Base-by-base conservation (phyloP, 331 rosid genomes). In the Rosa hybrid region DNA sequence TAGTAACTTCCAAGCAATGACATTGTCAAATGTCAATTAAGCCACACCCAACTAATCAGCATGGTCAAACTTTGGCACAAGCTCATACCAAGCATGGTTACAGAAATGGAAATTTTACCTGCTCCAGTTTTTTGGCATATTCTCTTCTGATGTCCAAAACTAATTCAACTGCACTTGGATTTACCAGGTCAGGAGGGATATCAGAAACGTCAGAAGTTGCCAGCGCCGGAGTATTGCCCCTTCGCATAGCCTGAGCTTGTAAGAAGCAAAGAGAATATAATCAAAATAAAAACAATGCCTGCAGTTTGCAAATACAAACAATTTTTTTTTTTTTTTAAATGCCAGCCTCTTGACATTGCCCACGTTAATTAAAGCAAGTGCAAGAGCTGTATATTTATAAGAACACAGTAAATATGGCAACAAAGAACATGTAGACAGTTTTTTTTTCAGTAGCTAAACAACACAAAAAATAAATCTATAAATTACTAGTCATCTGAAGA, bases 41-140 rank as follows among this genome's bases (percentile, higher is more conserved):
- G 13, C 67, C 34, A 82, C 69, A 62, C 23, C 38, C 3, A 3
- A 53, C 46, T 18, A 56, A 41, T 18, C 39, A 44, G 54, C 25
- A 7, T 45, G 41, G 34, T 14, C 44, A 34, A 62, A 34, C n/a
- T 25, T 25, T 25, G 17, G 48, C 34, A 4, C 65, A 69, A 65
- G 7, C 44, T 64, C 60, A 65, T 5, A 41, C 74, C 23, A 68
- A 44, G 62, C 13, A 54, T 34, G 14, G 9, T 46, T 21, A 75
- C 23, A 27, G 63, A 60, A 77, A 27, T n/a, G 49, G 71, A 81
- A n/a, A 86, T 11, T 81, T n/a, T 83, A 95, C 99, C 98, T 90
- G 92, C 77, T 91, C 97, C 62, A 92, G 96, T 88, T 90, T 95
- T 86, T 86, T 84, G 82, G 88, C 84, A 78, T 91, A 92, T 81